Conservation (phyloP, 805 yeast species). For the Candida michaelii region DNA sequence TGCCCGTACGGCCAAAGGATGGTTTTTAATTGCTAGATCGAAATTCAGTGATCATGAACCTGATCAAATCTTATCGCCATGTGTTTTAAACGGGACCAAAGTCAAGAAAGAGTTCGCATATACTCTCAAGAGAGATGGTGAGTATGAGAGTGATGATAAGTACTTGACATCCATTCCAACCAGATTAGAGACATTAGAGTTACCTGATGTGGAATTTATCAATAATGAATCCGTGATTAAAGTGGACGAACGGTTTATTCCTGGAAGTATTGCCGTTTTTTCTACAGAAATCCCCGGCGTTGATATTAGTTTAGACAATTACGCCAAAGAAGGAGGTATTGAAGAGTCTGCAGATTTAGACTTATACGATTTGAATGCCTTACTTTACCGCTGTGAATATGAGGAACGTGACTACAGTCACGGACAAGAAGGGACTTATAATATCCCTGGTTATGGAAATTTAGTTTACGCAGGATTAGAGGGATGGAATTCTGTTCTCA, state of each 20-base stretch:
- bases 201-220: conserved; percentile 48
- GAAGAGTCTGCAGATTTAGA: conserved; percentile 64
- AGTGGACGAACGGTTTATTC: conserved; percentile 67
- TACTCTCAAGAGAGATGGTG: conserved; percentile 54
- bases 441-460: conserved; percentile 70
- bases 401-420: conserved; percentile 83
- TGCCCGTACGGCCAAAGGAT: conserved; percentile 83
- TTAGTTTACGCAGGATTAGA: conserved; percentile 87
- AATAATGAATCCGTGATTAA: conserved; percentile 52
- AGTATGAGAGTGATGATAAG: conserved; percentile 37
- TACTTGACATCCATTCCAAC: conserved; percentile 66
- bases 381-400: conserved; percentile 75
- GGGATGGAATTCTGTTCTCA: conserved; percentile 81
- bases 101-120: conserved; percentile 61
- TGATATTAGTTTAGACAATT: conserved; percentile 62
- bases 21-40: conserved; percentile 83
- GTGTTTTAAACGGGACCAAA: conserved; percentile 57
- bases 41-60: conserved; percentile 55
- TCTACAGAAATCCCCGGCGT: conserved; percentile 69
- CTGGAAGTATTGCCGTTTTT: conserved; percentile 87
- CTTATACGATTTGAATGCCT: conserved; percentile 69
- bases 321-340: conserved; percentile 71
- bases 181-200: conserved; percentile 50
- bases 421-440: conserved; percentile 72
- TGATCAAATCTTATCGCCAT: conserved; percentile 58